Conservation (phyloP, 164 flowering plant species). For the Umbellularia californica region DNA sequence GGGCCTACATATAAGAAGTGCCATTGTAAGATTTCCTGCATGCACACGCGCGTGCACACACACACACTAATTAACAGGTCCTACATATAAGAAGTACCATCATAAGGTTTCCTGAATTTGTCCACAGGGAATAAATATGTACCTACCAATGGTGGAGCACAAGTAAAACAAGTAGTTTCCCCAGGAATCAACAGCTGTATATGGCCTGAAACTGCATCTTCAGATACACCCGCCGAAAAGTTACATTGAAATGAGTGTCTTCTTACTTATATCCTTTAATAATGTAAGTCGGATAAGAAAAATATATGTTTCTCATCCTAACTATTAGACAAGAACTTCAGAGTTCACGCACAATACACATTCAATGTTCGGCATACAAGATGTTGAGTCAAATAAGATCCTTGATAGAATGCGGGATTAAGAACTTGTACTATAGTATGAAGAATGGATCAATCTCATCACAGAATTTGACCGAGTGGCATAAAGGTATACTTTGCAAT, state of each 20-base stretch:
- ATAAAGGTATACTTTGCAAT: no score
- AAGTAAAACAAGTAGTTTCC: conserved; percentile 98
- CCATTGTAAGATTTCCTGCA: no score
- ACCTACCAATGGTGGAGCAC: conserved; percentile 99
- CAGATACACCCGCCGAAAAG: conserved; percentile 80
- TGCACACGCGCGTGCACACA: no score
- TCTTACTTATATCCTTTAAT: background rate
- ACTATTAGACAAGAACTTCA: background rate
- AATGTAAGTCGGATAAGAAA: background rate
- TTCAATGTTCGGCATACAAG: background rate
- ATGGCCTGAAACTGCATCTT: conserved; percentile 99
- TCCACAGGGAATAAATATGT: background rate
- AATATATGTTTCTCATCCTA: background rate
- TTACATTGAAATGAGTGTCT: background rate
- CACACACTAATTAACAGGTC: background rate
- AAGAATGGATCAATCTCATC: no score
- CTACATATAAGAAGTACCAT: background rate
- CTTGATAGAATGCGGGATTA: background rate
- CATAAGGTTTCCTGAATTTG: background rate
- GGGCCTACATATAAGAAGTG: no score
- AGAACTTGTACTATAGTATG: background rate
- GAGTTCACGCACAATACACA: background rate
- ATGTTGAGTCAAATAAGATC: background rate
- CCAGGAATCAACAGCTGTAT: conserved; percentile 93
- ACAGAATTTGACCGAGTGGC: no score